Evolutionary conservation across 768 basidiomycete species (phyloP).

Genomic region (Sporobolomyces phaffii): DNA sequence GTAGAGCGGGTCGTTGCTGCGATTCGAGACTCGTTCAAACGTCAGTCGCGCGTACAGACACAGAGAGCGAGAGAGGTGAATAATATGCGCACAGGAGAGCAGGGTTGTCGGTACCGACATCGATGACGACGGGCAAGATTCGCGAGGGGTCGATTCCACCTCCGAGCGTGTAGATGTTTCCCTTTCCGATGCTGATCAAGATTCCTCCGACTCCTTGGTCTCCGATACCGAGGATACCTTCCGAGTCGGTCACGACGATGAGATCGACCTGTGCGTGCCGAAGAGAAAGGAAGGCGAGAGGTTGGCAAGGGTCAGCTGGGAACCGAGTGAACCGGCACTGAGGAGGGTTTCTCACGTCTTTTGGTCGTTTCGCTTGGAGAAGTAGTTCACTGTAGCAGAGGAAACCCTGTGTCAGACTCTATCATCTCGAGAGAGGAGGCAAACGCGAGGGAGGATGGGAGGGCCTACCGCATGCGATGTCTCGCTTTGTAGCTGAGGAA

Average conservation of each 20-base stretch:
- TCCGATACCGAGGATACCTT: constrained; percentile 74
- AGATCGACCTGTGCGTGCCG: constrained; percentile 55
- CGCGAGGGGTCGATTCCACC: constrained; percentile 46
- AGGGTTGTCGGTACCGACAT: constrained; percentile 72
- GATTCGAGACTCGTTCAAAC: no score
- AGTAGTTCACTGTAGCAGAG: constrained; percentile 15
- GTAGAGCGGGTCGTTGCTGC: constrained; percentile 31
- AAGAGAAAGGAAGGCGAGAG: not conserved
- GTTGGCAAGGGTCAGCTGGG: not conserved
- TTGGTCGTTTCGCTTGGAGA: constrained; percentile 20
- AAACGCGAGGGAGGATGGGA: not conserved
- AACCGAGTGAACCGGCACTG: no score
- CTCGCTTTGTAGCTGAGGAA: constrained; percentile 56
- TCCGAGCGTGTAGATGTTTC: constrained; percentile 47
- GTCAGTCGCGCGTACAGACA: not conserved
- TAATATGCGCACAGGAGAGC: constrained; percentile 53
- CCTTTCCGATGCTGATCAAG: constrained; percentile 36
- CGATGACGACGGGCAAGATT: constrained; percentile 49
- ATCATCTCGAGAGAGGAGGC: not conserved
- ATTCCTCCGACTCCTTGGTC: constrained; percentile 62
- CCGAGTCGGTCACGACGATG: constrained; percentile 75
- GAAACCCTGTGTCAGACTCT: not conserved
- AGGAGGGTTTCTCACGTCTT: constrained; percentile 21
- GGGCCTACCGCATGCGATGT: constrained; percentile 59
- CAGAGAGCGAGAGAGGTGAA: constrained; percentile 10